phyloP scores from a whole-genome alignment of 2,329 filamentous ascomycete species.

The Acephala macrosclerotiorum region DNA sequence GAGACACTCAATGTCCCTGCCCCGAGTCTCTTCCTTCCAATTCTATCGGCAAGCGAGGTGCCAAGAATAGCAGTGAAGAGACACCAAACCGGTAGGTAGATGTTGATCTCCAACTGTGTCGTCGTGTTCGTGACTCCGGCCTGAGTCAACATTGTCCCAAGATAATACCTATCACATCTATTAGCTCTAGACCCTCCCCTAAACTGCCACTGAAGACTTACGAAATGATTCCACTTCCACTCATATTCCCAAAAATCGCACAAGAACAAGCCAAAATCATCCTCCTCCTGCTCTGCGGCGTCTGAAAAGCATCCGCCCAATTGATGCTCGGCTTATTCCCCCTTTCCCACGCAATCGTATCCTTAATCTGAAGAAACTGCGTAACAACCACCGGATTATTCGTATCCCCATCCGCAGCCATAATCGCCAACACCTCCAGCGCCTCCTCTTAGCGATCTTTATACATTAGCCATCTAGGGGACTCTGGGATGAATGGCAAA shows the following conservation, averaged over 20 bases:
- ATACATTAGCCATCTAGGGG: conserved; percentile 65
- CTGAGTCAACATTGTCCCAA: conserved; percentile 46
- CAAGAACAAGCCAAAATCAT: background rate
- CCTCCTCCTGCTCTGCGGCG: background rate
- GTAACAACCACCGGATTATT: conserved; percentile 51
- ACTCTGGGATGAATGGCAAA: conserved; percentile 52
- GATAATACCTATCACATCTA: conserved; percentile 39
- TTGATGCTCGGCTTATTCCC: conserved; percentile 32
- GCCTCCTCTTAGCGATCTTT: conserved; percentile 47
- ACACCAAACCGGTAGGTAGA: background rate
- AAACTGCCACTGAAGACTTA: conserved; percentile 19
- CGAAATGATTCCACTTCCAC: background rate
- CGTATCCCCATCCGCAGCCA: conserved; percentile 62
- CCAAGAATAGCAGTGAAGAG: conserved; percentile 2
- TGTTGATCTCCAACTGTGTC: conserved; percentile 48
- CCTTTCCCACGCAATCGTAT: conserved; percentile 50
- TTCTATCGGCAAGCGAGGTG: background rate
- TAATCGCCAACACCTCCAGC: conserved; percentile 49
- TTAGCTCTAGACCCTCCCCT: background rate
- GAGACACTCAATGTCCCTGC: background rate
- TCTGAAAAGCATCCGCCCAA: background rate
- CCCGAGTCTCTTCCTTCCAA: background rate
- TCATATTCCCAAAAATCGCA: background rate
- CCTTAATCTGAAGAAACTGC: conserved; percentile 50
- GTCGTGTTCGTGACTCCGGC: conserved; percentile 47